Conservation (phyloP, 2,329 filamentous ascomycete species). For the Cordyceps cateniannulata region DNA sequence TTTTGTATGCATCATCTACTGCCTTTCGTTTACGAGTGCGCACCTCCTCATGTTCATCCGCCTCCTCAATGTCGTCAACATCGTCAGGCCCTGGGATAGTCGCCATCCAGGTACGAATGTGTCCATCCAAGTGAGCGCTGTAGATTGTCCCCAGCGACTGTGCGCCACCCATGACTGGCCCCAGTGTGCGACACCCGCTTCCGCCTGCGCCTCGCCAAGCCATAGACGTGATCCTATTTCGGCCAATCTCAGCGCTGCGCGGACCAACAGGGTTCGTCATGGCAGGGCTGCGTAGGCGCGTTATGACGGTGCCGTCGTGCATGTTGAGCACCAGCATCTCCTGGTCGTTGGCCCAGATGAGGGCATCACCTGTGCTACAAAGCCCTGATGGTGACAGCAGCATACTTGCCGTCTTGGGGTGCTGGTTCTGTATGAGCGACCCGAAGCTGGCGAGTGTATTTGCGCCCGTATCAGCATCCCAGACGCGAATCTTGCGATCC, state of each 20-base stretch:
- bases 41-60: slow-evolving; percentile 35
- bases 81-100: slow-evolving; percentile 44
- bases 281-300: slow-evolving; percentile 61
- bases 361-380: slow-evolving; percentile 52
- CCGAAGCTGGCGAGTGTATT: slow-evolving; percentile 89
- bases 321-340: slow-evolving; percentile 78
- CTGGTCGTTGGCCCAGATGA: slow-evolving; percentile 76
- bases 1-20: slow-evolving; percentile 72
- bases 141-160: slow-evolving; percentile 56
- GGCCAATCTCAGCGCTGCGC: slow-evolving; percentile 46
- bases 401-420: slow-evolving; percentile 54
- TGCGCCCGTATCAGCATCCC: slow-evolving; percentile 72
- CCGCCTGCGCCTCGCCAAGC: slow-evolving; percentile 59
- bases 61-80: slow-evolving; percentile 39
- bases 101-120: slow-evolving; percentile 73
- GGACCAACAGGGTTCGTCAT: slow-evolving; percentile 37
- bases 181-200: slow-evolving; percentile 51
- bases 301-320: slow-evolving; percentile 67
- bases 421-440: slow-evolving; percentile 69
- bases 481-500: slow-evolving; percentile 78
- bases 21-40: slow-evolving; percentile 65
- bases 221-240: slow-evolving; percentile 65
- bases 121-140: slow-evolving; percentile 77
- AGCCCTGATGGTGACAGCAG: slow-evolving; percentile 56
- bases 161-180: slow-evolving; percentile 53